Evolutionary conservation across 352 stramenopile genomes (phyloP), one percentile per base, ranked within the genome.

Genomic region (Phytophthora pistaciae): DNA sequence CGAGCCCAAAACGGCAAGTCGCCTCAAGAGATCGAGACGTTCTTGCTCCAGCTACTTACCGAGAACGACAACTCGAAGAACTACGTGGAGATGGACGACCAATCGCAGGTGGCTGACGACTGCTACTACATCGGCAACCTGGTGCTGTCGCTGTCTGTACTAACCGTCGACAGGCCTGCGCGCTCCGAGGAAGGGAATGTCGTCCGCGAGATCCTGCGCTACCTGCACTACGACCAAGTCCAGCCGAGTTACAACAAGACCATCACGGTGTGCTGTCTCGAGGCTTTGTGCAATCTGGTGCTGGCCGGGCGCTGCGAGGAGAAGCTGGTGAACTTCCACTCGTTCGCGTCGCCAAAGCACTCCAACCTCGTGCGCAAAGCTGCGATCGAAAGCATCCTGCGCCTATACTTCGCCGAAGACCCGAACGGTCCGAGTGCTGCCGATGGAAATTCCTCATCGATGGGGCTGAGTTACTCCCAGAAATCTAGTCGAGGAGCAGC

Each of bases 51-150:
- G 60, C 60, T 96, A 42, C 82, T 96, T 20, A 84, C 59, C 23
- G 87, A 96, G 60, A 96, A 96, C 62, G 89, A 96, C 77, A 96
- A 96, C 71, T 96, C 89, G 52, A 95, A 96, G 63, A 96, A 96
- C 62, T 96, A 95, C 50, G 87, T 96, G 33, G 86, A 96, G 67
- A 95, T 95, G 87, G 87, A 90, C 61, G 89, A 96, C 44, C 85
- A 94, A 60, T 94, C 86, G 0, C 87, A 93, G 71, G 89, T 95
- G 53, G 87, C 85, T 0, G 89, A 95, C 56, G 87, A 96, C 74
- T 94, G 87, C 48, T 96, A 93, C 61, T 96, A 95, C 83, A 78
- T 96, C 53, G 87, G 88, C 25, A 90, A 82, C 55, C 85, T 94
- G 11, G 84, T 96, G 21, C 40, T 95, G 9, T 88, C 88, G 44